Conservation (phyloP, 345 rosid genomes). For the Citrus hindsii region DNA sequence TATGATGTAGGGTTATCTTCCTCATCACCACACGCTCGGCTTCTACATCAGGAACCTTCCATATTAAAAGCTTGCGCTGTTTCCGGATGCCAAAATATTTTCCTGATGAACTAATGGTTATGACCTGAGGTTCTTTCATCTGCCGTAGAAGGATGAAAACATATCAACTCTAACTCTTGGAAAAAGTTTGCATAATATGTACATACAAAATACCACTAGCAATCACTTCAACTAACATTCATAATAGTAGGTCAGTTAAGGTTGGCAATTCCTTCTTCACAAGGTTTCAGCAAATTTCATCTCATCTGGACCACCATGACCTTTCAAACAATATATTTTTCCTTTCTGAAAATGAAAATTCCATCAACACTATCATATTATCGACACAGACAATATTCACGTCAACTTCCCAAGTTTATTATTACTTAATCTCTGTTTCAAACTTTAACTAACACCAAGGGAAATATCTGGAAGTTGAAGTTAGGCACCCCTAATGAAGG, state of each 20-base stretch:
- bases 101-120: slow-evolving; percentile 62
- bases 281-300: neutral
- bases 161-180: neutral
- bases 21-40: slow-evolving; percentile 35
- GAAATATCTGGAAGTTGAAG: neutral
- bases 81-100: slow-evolving; percentile 54
- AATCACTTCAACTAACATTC: neutral
- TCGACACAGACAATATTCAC: neutral
- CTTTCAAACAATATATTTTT: neutral
- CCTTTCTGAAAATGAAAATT: neutral
- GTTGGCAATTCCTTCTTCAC: neutral
- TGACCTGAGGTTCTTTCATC: slow-evolving; percentile 56
- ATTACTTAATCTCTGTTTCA: neutral
- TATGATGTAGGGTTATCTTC: slow-evolving; percentile 79
- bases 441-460: neutral
- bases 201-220: neutral
- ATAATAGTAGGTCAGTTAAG: neutral
- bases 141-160: slow-evolving; percentile 23
- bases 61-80: slow-evolving; percentile 57
- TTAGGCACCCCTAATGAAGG: neutral
- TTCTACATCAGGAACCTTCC: slow-evolving; percentile 67
- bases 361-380: too few species aligned
- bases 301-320: neutral
- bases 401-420: neutral
- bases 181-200: neutral